Percentiles rank a stretch among this genome's conserved stretches.
Evolutionary conservation across 768 basidiomycete species (phyloP).

Genomic region (Kwoniella heveanensis): DNA sequence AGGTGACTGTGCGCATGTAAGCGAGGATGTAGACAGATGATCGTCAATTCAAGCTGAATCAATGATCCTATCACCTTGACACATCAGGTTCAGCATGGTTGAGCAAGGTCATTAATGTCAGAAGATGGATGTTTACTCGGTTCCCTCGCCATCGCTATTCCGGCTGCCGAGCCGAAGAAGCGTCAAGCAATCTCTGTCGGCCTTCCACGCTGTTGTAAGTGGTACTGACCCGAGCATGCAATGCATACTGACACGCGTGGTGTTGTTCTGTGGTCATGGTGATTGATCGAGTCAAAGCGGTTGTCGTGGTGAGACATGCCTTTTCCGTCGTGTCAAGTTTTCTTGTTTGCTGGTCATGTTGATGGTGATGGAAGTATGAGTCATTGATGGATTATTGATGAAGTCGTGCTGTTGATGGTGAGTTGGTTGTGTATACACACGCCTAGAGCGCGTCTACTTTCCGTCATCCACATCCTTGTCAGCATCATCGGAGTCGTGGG

Average conservation of each 20-base stretch:
- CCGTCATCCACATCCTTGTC: too few relatives aligned
- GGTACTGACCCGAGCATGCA: too few relatives aligned
- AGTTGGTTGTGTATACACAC: background rate
- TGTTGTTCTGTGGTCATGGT: too few relatives aligned
- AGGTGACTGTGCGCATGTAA: too few relatives aligned
- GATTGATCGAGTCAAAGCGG: too few relatives aligned
- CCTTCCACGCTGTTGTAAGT: too few relatives aligned
- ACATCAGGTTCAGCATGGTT: too few relatives aligned
- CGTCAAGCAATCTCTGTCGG: too few relatives aligned
- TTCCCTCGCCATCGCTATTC: background rate
- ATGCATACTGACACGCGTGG: too few relatives aligned
- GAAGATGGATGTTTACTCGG: background rate
- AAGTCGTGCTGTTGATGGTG: background rate
- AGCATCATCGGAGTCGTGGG: background rate
- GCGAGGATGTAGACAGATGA: too few relatives aligned
- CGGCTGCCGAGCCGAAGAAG: background rate
- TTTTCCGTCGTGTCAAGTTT: background rate
- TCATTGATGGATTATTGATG: background rate
- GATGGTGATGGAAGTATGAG: background rate
- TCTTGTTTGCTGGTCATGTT: background rate
- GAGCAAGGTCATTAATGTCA: background rate
- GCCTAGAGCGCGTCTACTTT: background rate
- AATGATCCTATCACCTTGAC: too few relatives aligned
- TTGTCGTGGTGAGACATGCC: conserved; percentile 2
- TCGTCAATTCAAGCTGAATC: too few relatives aligned